Base-by-base conservation (phyloP, 2,329 filamentous ascomycete species). In the Venturia carpophila region DNA sequence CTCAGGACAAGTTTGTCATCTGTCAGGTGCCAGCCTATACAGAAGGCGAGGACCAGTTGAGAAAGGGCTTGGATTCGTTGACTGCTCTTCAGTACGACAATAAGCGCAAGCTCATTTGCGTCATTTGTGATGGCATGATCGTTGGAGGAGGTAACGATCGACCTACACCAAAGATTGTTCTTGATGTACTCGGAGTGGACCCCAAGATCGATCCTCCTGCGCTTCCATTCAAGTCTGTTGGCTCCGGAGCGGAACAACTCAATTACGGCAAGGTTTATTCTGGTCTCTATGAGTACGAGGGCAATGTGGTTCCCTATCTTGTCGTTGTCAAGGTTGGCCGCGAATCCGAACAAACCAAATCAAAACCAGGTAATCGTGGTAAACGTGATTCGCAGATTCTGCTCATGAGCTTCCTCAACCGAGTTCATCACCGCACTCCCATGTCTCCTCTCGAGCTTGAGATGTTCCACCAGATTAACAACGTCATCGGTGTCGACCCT, bases 231-330 rank as follows among this genome's bases (percentile, higher is more conserved):
- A 93, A 92, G 78, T 95, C 92, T 4, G 87, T 99, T 66, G 94
- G 94, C 63, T 82, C 87, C 62, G 91, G 92, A 70, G 92, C 86
- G 71, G 90, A 96, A 67, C 93, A 97, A 75, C 87, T 97, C 69
- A 99, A 99, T 78, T 97, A 96, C 73, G 94, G 92, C 73, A 99
- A 99, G 75, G 92, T 99, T 19, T 99, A 97, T 77, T 97, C 93
- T 61, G 94, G 94, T 73, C 84, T 99, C 2, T 99, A 99, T 76
- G 94, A 99, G 75, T 97, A 87, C 67, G 92, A 99, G 80, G 94
- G 93, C 77, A 96, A 97, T 70, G 92, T 99, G 3, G 94, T 99
- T 13, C 94, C 94, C 0, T 99, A 97, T 72, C 79, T 99, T 34
- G 94, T 99, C 13, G 82, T 99, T 30, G 93, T 97, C 75, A 99